Percentiles rank a stretch among this genome's conserved stretches.
Conservation (phyloP, 148 eudicot species). For the Spergularia marina region DNA sequence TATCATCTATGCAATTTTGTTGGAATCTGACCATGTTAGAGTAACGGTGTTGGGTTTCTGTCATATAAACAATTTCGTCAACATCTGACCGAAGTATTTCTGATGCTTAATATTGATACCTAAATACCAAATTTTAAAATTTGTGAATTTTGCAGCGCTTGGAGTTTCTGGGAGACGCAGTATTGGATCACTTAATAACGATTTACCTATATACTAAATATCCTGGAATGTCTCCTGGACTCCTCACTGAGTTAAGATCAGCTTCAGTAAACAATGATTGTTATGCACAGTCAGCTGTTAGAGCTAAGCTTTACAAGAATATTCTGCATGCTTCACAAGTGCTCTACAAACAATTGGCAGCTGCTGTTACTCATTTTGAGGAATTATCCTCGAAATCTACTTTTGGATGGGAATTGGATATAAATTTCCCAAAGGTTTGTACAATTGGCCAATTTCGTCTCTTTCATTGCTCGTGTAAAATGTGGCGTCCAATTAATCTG, state of each 20-base stretch:
- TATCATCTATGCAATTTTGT: neutral
- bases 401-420: slow-evolving; percentile 73
- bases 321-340: slow-evolving; percentile 68
- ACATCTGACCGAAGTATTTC: too few species aligned
- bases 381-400: slow-evolving; percentile 35
- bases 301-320: slow-evolving; percentile 55
- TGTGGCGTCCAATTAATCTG: neutral
- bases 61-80: too few species aligned
- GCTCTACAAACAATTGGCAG: slow-evolving; percentile 43
- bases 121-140: too few species aligned
- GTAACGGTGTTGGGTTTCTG: too few species aligned
- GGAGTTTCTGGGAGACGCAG: slow-evolving; percentile 88
- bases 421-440: slow-evolving; percentile 68
- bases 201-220: slow-evolving; percentile 49
- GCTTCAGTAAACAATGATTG: slow-evolving; percentile 88
- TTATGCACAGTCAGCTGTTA: slow-evolving; percentile 57
- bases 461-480: neutral
- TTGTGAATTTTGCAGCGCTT: slow-evolving; percentile 50
- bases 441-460: neutral
- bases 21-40: too few species aligned
- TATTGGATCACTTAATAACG: slow-evolving; percentile 73
- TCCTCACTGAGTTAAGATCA: slow-evolving; percentile 78
- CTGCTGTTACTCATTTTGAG: slow-evolving; percentile 32
- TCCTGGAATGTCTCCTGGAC: slow-evolving; percentile 76
- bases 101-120: too few species aligned